A percentile compares a stretch with the other conserved stretches of the same genome.
These are phyloP conservation scores for Amauroascus niger DNA, from an alignment of 2,329 filamentous ascomycete species.

Conservation along the genomic window DNA sequence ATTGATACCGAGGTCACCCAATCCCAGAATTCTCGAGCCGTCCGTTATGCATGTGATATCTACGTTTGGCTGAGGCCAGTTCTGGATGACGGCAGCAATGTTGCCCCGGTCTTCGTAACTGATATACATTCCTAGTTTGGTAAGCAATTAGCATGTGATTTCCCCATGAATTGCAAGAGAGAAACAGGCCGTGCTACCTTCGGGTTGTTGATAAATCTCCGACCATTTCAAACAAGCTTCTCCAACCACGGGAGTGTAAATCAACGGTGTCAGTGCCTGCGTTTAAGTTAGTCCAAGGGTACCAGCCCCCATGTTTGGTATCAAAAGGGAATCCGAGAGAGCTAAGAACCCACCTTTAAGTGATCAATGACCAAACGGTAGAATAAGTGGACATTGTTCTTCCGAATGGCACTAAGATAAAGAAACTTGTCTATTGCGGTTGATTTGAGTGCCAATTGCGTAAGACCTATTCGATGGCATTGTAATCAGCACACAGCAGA, in stretches of 20 bases:
- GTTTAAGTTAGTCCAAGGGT: neutral
- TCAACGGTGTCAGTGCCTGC: slow-evolving; percentile 41
- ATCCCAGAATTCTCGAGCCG: slow-evolving; percentile 79
- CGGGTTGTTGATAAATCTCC: slow-evolving; percentile 86
- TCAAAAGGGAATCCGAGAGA: neutral
- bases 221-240: slow-evolving; percentile 96
- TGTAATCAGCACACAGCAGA: slow-evolving; percentile 1
- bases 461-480: slow-evolving; percentile 27
- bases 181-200: slow-evolving; percentile 46
- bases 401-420: slow-evolving; percentile 42
- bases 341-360: slow-evolving; percentile 29
- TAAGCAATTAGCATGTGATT: neutral
- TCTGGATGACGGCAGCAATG: slow-evolving; percentile 75
- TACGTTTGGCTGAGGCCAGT: slow-evolving; percentile 83
- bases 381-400: slow-evolving; percentile 46
- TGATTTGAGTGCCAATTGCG: slow-evolving; percentile 40
- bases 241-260: slow-evolving; percentile 55
- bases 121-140: slow-evolving; percentile 62
- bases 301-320: neutral
- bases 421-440: slow-evolving; percentile 43
- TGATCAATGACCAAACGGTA: slow-evolving; percentile 43
- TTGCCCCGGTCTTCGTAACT: slow-evolving; percentile 91
- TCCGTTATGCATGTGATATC: slow-evolving; percentile 97
- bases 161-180: neutral
- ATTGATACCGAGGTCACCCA: slow-evolving; percentile 92